phyloP scores from a whole-genome alignment of 139 green algal genomes.

The Pleodorina starrii region DNA sequence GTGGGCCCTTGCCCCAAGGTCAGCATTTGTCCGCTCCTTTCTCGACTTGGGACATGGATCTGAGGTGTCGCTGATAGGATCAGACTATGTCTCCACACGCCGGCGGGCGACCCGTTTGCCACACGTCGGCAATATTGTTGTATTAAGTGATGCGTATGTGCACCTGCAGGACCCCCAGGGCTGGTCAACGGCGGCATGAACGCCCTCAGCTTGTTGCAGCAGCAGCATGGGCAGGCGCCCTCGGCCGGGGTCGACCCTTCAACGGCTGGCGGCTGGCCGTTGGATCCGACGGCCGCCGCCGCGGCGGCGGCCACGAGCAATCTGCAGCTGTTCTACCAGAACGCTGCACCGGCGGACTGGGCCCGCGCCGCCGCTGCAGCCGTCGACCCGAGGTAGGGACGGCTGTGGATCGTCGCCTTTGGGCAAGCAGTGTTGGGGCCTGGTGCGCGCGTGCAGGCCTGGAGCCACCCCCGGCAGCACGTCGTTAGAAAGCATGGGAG shows the following conservation, averaged over 20 bases:
- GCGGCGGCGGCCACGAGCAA: slow-evolving; percentile 6
- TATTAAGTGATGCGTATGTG: too few relatives aligned
- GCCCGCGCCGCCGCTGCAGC: slow-evolving; percentile 21
- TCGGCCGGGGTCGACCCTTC: neutral
- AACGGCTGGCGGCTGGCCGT: neutral
- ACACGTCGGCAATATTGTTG: too few relatives aligned
- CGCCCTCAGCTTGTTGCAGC: slow-evolving; percentile 35
- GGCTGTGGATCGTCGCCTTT: too few relatives aligned
- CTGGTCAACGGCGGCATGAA: slow-evolving; percentile 35
- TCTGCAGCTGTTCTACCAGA: slow-evolving; percentile 43
- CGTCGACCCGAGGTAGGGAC: slow-evolving; percentile 18
- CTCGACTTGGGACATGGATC: too few relatives aligned
- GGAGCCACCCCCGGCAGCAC: neutral
- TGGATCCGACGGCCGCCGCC: slow-evolving; percentile 20
- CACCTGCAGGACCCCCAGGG: neutral
- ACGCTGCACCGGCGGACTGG: slow-evolving; percentile 22
- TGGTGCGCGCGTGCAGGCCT: too few relatives aligned
- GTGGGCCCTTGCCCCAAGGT: neutral
- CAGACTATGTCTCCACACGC: too few relatives aligned
- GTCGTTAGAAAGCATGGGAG: neutral
- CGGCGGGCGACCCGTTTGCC: too few relatives aligned
- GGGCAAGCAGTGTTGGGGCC: too few relatives aligned
- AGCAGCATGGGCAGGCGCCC: slow-evolving; percentile 35
- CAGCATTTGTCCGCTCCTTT: too few relatives aligned
- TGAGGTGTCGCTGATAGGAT: too few relatives aligned